Evolutionary conservation across 306 rosid genomes (phyloP), one percentile per base, ranked within the genome.

Genomic region (Ceratonia siliqua): DNA sequence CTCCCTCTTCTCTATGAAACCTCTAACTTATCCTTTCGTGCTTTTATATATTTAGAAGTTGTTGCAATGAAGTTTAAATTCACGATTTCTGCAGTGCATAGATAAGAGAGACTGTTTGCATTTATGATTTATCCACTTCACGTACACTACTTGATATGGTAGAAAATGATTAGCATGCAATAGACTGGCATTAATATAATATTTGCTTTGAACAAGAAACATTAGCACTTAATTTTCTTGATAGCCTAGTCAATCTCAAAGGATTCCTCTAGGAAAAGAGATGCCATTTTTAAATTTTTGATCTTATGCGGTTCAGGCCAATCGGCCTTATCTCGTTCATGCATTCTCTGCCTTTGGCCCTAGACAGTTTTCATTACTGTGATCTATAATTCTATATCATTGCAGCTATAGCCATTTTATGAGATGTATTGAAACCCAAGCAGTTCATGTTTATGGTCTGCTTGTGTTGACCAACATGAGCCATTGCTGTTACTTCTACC

Each of bases 401-500:
- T n/a, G 35, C 6, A 11, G 24, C 28, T 33, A 59, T 66, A 25
- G 11, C 38, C 42, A 75, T 36, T 53, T 46, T 54, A 49, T 70
- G n/a, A 35, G 21, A 38, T 46, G 38, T 48, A 57, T 65, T 64
- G 5, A 39, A 39, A 33, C 48, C 66, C 2, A 17, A 48, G 38
- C 53, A 24, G 30, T 41, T 72, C 55, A 55, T 73, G 13, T 69
- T 46, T 38, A 12, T 49, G 11, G 11, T n/a, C 48, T 57, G 42
- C 15, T 48, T 61, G 56, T 48, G 55, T 70, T 61, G 82, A 59
- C 32, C 65, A 39, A 8, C 36, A 20, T 33, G 36, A 77, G 70
- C 21, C 62, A 10, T 35, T 74, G 76, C 65, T 58, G 24, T 32
- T 48, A 52, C 49, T 62, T 17, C n/a, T 12, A 18, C 36, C 20